phyloP scores from a whole-genome alignment of 2,329 filamentous ascomycete species.

The Beauveria australis region DNA sequence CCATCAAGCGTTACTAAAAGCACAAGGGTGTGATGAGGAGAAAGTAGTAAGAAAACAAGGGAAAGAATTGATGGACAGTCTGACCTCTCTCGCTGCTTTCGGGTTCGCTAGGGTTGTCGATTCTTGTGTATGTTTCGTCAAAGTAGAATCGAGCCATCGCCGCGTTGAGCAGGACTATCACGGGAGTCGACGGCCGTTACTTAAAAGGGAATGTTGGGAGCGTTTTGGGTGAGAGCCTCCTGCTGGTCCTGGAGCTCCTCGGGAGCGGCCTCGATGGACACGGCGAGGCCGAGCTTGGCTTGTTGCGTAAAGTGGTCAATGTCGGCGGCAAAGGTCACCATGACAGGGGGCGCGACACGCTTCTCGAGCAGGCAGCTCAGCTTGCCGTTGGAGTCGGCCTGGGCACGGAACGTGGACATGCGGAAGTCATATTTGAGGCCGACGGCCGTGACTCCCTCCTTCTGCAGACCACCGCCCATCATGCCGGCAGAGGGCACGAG shows the following conservation, averaged over 20 bases:
- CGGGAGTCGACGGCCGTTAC: neutral
- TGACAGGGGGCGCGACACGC: conserved; percentile 85
- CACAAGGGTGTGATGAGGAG: neutral
- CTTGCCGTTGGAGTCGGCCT: conserved; percentile 92
- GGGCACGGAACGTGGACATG: conserved; percentile 88
- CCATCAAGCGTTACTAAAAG: conserved; percentile 10
- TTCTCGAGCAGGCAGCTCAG: conserved; percentile 90
- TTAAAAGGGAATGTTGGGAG: conserved; percentile 60
- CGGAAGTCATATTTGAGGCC: conserved; percentile 98
- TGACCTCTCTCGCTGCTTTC: conserved; percentile 1
- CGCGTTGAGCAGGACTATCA: neutral
- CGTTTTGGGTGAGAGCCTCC: conserved; percentile 45
- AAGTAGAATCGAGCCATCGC: conserved; percentile 1
- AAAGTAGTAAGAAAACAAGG: conserved; percentile 8
- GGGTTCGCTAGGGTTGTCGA: neutral
- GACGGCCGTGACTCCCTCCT: conserved; percentile 84
- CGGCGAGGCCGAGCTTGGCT: conserved; percentile 88
- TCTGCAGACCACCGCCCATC: conserved; percentile 68
- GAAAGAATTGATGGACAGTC: neutral
- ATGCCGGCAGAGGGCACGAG: conserved; percentile 58
- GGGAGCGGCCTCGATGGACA: conserved; percentile 78
- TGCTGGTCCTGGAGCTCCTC: conserved; percentile 86
- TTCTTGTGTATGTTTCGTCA: neutral
- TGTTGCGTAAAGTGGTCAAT: conserved; percentile 95
- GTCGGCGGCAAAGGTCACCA: conserved; percentile 90